Evolutionary conservation across 1,284 basidiomycete species (phyloP), one percentile per base, ranked within the genome.

Genomic region (Blastosporella zonata): DNA sequence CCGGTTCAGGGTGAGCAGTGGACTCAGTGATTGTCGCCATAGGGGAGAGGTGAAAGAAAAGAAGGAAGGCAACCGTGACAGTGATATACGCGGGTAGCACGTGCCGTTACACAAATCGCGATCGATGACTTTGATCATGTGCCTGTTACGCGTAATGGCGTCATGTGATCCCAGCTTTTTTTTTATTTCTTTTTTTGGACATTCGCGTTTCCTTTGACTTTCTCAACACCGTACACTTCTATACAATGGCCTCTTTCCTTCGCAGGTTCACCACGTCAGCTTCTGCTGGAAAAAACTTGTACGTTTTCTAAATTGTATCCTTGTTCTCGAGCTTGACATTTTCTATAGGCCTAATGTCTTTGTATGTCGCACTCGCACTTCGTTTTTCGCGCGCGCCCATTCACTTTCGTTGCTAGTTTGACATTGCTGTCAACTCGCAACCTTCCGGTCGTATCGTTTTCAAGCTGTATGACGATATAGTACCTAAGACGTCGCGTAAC

Each of bases 401-500:
- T 43, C 5, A 44, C 12, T 39, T 31, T 13, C 22, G 4, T 10
- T 10, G 34, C n/a, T 55, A 88, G 84, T 95, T 97, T 62, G 91
- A 97, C 63, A 73, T 93, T 58, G 72, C 81, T 7, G 88, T 96
- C 60, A 81, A 84, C 65, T 70, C 74, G 13, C 70, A 81, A 46
- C 78, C 82, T 0, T 72, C 80, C 0, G 91, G 92, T 0, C 79
- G 90, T 21, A 86, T 97, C 63, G 71, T 81, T 6, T 86, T 88
- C 73, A 76, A 82, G 60, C 75, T 88, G 17, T 87, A 75, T 62
- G 85, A 88, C 61, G 79, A 83, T 33, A 68, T 73, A 6, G 82
- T 84, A 6, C 87, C 85, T 18, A 81, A 74, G 65, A 97, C 94
- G 0, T 71, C 90, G 0, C 78, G 77, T 55, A 98, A 97, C 77